Percentiles rank a stretch among this genome's conserved stretches.
These are phyloP conservation scores for Penicillium steckii DNA, from an alignment of 495 filamentous ascomycete genomes.

Conservation along the genomic window DNA sequence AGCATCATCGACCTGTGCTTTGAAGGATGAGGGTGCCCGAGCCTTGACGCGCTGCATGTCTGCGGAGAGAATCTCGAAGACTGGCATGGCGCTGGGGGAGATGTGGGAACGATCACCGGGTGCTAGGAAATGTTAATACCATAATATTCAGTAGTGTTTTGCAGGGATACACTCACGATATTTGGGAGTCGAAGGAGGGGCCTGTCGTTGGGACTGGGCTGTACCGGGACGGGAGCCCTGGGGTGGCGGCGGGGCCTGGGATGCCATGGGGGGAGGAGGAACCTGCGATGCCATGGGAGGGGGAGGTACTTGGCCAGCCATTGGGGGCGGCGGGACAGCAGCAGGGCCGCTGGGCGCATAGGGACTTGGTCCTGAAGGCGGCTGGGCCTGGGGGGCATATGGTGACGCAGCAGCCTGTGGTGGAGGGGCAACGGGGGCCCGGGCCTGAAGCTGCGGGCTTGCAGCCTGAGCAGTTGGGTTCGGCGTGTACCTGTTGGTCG, in stretches of 20 bases:
- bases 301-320: constrained; percentile 42
- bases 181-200: constrained; percentile 54
- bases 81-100: constrained; percentile 65
- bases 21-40: constrained; percentile 77
- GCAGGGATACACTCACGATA: constrained; percentile 57
- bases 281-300: constrained; percentile 30
- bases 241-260: constrained; percentile 29
- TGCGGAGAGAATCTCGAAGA: constrained; percentile 76
- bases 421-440: constrained; percentile 47
- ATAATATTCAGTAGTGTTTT: no score
- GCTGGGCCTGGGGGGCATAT: constrained; percentile 55
- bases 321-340: constrained; percentile 37
- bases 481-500: constrained; percentile 83
- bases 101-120: constrained; percentile 90
- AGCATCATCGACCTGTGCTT: constrained; percentile 83
- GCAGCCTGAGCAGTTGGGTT: constrained; percentile 60
- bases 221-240: constrained; percentile 50
- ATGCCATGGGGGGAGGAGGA: constrained; percentile 42
- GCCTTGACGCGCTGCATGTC: constrained; percentile 88
- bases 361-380: constrained; percentile 37
- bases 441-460: constrained; percentile 40
- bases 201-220: constrained; percentile 46
- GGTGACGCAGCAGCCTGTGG: constrained; percentile 54
- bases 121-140: constrained; percentile 43
- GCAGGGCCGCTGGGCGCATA: constrained; percentile 46